Base-by-base conservation (phyloP, 768 basidiomycete species). In the Podaxis rugospora region DNA sequence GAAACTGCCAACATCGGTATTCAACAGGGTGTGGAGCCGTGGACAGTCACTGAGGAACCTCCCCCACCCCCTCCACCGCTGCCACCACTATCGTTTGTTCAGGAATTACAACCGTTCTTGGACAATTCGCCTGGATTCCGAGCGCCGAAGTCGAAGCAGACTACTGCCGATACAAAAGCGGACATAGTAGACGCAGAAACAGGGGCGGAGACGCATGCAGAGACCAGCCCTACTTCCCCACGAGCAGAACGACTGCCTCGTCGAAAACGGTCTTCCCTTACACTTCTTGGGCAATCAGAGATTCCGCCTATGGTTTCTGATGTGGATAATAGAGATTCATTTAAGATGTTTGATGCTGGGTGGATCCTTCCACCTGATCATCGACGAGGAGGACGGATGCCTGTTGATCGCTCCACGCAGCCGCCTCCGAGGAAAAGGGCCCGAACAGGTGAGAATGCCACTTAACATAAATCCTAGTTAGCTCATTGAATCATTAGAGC, bases 301-400 rank as follows among this genome's bases (percentile, higher is more conserved):
- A 68, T 78, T 2, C 82, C 87, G 3, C 79, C 82, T 25, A 74
- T 90, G 57, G 87, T 92, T 2, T 81, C 86, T n/a, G 78, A 86
- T 44, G 84, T 95, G 35, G 89, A 89, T 68, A 80, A 82, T 46
- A 81, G 83, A 57, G 82, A 82, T 46, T 88, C 87, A 18, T 97
- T 96, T 78, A 83, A 78, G 68, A 73, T 88, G 74, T 96, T 96
- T 74, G 88, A 97, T 61, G 77, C 79, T 23, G 94, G 94, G 0
- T 95, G 93, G 93, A 92, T 96, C 6, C 74, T 95, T 13, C 90
- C 92, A 23, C 77, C 85, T 2, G 90, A 89, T 36, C 82, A 85
- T 55, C 82, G 84, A 64, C 80, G 93, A 35, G 82, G 86, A 32
- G 85, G 85, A 21, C 76, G 89, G 13, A 44, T 66, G 5, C 68